These are phyloP conservation scores for Penicillium italicum DNA, from an alignment of 2,329 filamentous ascomycete genomes.

Conservation along the genomic window DNA sequence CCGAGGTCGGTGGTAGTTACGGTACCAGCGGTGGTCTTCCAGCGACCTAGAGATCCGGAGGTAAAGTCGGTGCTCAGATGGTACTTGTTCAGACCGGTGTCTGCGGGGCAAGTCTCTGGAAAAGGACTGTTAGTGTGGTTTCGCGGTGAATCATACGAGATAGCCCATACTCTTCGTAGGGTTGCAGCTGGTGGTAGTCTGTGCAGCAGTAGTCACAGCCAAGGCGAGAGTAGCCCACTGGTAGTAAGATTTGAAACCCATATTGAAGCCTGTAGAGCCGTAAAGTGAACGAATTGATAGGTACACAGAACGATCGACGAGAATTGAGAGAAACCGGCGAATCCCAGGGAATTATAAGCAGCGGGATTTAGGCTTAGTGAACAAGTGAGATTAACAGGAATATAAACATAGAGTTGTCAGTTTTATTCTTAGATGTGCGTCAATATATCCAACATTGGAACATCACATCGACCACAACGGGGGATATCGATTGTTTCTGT, in stretches of 20 bases:
- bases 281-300: not conserved
- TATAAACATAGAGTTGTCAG: not conserved
- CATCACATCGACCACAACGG: not conserved
- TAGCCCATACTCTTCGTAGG: conserved; percentile 45
- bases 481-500: not conserved
- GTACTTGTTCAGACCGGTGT: conserved; percentile 62
- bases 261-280: conserved; percentile 7
- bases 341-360: not conserved
- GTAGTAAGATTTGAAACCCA: conserved; percentile 21
- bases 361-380: not conserved
- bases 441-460: not conserved
- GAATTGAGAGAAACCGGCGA: not conserved
- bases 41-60: conserved; percentile 52
- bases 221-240: conserved; percentile 28
- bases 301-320: not conserved
- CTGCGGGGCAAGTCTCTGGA: conserved; percentile 58
- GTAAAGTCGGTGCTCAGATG: conserved; percentile 38
- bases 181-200: conserved; percentile 74
- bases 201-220: conserved; percentile 49
- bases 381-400: not conserved
- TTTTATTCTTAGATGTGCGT: conserved; percentile 2
- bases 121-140: not conserved
- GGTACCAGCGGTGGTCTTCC: conserved; percentile 64
- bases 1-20: conserved; percentile 68
- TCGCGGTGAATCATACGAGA: rapidly evolving